Evolutionary conservation across 1,284 basidiomycete species (phyloP), one percentile per base, ranked within the genome.

Genomic region (Heliocybe sulcata): DNA sequence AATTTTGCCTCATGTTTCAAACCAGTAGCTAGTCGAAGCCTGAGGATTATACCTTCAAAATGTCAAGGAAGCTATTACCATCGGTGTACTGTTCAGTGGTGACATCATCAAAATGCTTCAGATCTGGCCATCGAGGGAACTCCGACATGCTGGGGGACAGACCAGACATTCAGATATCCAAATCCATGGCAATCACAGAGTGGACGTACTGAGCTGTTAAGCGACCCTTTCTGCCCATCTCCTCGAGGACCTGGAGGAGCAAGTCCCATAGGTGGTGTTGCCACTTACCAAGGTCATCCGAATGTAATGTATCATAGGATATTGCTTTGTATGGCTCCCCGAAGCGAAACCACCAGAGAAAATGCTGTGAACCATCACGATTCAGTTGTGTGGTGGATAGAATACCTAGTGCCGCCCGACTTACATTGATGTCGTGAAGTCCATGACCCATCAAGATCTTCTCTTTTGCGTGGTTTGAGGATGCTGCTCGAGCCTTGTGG

Each of bases 341-440:
- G 58, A 60, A 33, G 38, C 10, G 51, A 52, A 60, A 60, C 26
- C 56, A 33, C 58, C 60, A 63, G 11, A 63, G 27, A 48, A 59
- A 61, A 54, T 57, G 54, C 58, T 58, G 52, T n/a, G n/a, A n/a
- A n/a, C n/a, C n/a, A n/a, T n/a, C n/a, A n/a, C n/a, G n/a, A n/a
- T n/a, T n/a, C n/a, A n/a, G n/a, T n/a, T n/a, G n/a, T n/a, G n/a
- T n/a, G n/a, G n/a, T n/a, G n/a, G n/a, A n/a, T n/a, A n/a, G n/a
- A n/a, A n/a, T n/a, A n/a, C n/a, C n/a, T n/a, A n/a, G n/a, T n/a
- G n/a, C n/a, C n/a, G n/a, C n/a, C n/a, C n/a, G n/a, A n/a, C n/a
- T 20, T 56, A 65, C 63, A 55, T 64, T 52, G 22, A 66, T 63
- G 54, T 63, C 42, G 56, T 68, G 66, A 6, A 42, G n/a, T 6